Percentiles rank a stretch among this genome's conserved stretches.
These are phyloP conservation scores for Candida sp. DNA, from an alignment of 1,139 yeast genomes.

Conservation along the genomic window DNA sequence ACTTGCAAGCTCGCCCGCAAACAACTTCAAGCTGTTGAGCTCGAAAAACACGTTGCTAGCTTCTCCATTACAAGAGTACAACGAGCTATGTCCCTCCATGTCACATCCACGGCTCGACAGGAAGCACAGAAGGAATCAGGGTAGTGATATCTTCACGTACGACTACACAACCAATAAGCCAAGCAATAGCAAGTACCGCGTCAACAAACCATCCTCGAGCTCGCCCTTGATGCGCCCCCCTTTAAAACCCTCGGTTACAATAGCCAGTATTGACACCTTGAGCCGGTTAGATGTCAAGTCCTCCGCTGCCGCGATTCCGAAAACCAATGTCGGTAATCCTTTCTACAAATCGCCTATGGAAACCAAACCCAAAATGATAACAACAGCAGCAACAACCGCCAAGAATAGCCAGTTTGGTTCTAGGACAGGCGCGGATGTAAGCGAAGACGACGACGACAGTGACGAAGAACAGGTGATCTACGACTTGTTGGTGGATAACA, in stretches of 20 bases:
- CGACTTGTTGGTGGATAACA: slow-evolving; percentile 2
- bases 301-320: slow-evolving; percentile 7
- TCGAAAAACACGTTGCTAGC: slow-evolving; percentile 2
- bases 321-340: slow-evolving; percentile 16
- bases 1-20: not conserved
- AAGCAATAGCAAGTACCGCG: slow-evolving; percentile 5
- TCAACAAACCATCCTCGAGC: slow-evolving; percentile 10
- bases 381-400: not conserved
- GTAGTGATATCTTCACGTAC: slow-evolving; percentile 14
- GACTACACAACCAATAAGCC: slow-evolving; percentile 10
- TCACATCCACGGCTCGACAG: not conserved
- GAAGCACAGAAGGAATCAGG: not conserved
- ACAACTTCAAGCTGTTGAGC: not conserved
- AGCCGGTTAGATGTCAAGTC: slow-evolving; percentile 5
- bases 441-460: not conserved
- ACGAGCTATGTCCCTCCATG: not conserved
- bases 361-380: not conserved
- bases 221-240: slow-evolving; percentile 16
- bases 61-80: slow-evolving; percentile 3
- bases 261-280: slow-evolving; percentile 23
- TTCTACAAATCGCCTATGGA: slow-evolving; percentile 15
- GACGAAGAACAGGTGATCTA: slow-evolving; percentile 1
- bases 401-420: not conserved
- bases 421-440: not conserved
- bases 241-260: slow-evolving; percentile 29